Percentiles rank a stretch among this genome's conserved stretches.
phyloP scores from a whole-genome alignment of 148 eudicot genomes.

The Cornus controversa region DNA sequence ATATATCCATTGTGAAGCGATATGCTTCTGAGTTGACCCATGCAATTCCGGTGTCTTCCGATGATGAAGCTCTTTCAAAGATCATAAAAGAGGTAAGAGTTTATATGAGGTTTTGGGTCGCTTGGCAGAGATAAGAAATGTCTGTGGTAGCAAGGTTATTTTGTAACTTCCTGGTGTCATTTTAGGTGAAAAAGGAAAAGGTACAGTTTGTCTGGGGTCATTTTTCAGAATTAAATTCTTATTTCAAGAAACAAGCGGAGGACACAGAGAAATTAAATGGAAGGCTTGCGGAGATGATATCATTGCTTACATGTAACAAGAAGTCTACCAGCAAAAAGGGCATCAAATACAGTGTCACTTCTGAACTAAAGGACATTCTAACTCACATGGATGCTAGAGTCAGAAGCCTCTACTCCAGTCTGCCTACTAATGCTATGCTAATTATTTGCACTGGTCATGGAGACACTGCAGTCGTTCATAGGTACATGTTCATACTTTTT shows the following conservation, averaged over 20 bases:
- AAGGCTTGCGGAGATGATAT: conserved; percentile 74
- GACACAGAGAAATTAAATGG: conserved; percentile 54
- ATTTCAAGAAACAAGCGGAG: conserved; percentile 71
- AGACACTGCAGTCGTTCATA: conserved; percentile 75
- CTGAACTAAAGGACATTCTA: conserved; percentile 67
- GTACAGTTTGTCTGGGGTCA: conserved; percentile 89
- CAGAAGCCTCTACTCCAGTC: conserved; percentile 51
- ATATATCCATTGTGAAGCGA: conserved; percentile 71
- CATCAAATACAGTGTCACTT: conserved; percentile 34
- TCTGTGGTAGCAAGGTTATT: background rate
- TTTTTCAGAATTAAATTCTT: conserved; percentile 68
- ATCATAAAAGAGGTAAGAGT: conserved; percentile 73
- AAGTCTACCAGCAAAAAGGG: conserved; percentile 45
- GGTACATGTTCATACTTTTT: conserved; percentile 35
- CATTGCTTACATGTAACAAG: conserved; percentile 67
- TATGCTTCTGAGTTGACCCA: conserved; percentile 81
- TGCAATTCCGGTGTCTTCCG: conserved; percentile 81
- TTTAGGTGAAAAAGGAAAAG: conserved; percentile 68
- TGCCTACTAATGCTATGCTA: conserved; percentile 77
- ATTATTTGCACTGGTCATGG: conserved; percentile 92
- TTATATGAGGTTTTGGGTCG: background rate
- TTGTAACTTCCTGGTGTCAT: conserved; percentile 2
- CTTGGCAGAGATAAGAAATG: background rate
- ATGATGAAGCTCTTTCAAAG: conserved; percentile 81
- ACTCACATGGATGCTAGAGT: conserved; percentile 59